Evolutionary conservation across 2,329 filamentous ascomycete genomes (phyloP), one percentile per base, ranked within the genome.

Genomic region (Biscogniauxia marginata): DNA sequence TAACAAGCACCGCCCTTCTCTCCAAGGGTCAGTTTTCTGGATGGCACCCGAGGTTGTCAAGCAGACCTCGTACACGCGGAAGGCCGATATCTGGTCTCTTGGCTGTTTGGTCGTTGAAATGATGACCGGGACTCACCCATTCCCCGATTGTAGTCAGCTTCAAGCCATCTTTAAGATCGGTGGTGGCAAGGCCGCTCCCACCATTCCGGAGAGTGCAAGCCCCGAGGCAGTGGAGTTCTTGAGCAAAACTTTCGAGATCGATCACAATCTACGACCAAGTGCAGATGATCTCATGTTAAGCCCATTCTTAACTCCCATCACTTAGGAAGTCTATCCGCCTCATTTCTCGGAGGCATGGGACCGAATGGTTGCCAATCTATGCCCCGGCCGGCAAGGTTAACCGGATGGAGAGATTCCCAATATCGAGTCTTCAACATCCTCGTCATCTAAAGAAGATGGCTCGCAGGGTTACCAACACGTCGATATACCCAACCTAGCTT

Each of bases 131-230:
- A 89, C 86, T 46, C 95, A 98, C 71, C 95, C 95, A 1, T 97
- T 97, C 81, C 95, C 95, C 0, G 93, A 96, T 75, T 96, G 92
- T 79, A 96, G 91, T 58, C 96, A 99, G 74, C 80, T 99, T 61
- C 95, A 99, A 73, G 95, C 95, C 58, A 97, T 99, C 69, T 99
- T 99, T 81, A 96, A 96, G 78, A 98, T 99, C 71, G 93, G 93
- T 43, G 92, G 89, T 62, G 87, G 89, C 63, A 89, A 91, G 73
- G 91, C 92, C 21, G 87, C 90, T 46, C 95, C 95, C 0, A 93
- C 91, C 16, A 89, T 96, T 54, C 95, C 95, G 0, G 91, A 96
- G 11, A 84, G 88, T 65, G 91, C 92, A 11, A 95, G 91, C 67
- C 84, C 87, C 34, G 93, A 96, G 64, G 93, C 92, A 4, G 84